phyloP scores from a whole-genome alignment of 1,139 yeast species.

The Candida frijolesensis region DNA sequence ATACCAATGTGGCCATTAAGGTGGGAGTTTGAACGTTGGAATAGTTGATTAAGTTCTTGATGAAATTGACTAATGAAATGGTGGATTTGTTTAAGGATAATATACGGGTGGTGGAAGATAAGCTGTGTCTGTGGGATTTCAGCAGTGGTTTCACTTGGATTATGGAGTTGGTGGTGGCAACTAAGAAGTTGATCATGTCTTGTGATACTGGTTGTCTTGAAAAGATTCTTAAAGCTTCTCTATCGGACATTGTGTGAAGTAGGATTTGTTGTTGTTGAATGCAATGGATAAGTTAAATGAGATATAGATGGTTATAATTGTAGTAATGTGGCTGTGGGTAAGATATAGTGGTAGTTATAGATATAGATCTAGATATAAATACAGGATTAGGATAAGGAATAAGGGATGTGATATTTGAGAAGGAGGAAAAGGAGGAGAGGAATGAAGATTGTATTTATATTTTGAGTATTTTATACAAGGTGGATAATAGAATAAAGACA shows the following conservation, averaged over 20 bases:
- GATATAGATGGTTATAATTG: not conserved
- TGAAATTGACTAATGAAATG: constrained; percentile 57
- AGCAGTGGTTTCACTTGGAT: constrained; percentile 54
- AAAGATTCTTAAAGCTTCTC: constrained; percentile 70
- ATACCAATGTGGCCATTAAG: constrained; percentile 86
- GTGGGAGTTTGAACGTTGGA: constrained; percentile 96
- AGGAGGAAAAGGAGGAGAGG: no score
- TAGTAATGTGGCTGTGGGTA: no score
- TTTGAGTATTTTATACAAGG: no score
- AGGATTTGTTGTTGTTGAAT: not conserved
- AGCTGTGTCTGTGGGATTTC: constrained; percentile 7
- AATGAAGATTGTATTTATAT: no score
- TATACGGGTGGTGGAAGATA: constrained; percentile 10
- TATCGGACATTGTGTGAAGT: constrained; percentile 38
- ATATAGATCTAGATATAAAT: no score
- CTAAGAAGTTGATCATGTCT: constrained; percentile 82
- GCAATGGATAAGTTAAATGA: not conserved
- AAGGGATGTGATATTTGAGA: no score
- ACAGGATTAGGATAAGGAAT: no score
- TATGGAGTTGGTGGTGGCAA: constrained; percentile 76
- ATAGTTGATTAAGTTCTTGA: constrained; percentile 67
- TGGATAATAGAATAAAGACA: not conserved
- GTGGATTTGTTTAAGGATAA: constrained; percentile 15
- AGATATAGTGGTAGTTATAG: no score
- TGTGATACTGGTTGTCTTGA: constrained; percentile 73